These are phyloP conservation scores for Stenogyne calaminthoides DNA, from an alignment of 305 asterid genomes.

Conservation along the genomic window DNA sequence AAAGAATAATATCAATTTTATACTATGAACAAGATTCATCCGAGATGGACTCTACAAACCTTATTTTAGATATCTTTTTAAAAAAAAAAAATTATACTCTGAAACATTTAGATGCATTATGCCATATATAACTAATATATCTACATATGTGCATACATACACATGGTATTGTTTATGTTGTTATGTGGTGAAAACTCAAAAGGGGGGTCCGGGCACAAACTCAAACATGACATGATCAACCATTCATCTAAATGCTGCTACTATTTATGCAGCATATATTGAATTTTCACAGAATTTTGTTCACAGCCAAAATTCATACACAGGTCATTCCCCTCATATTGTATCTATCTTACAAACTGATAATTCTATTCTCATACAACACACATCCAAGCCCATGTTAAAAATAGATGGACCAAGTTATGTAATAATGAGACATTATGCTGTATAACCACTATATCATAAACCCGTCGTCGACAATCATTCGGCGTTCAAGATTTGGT, in stretches of 20 bases:
- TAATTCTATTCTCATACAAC: conserved; percentile 47
- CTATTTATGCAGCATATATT: conserved; percentile 17
- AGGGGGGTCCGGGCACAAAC: not conserved
- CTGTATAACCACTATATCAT: conserved; percentile 27
- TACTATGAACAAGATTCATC: too few relatives aligned
- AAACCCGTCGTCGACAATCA: not conserved
- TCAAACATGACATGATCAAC: not conserved
- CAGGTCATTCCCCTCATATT: conserved; percentile 21
- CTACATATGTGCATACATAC: too few relatives aligned
- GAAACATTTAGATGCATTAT: too few relatives aligned
- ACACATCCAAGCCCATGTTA: conserved; percentile 53
- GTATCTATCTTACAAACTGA: conserved; percentile 43
- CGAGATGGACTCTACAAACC: too few relatives aligned
- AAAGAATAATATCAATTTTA: too few relatives aligned
- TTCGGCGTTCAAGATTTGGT: conserved; percentile 47
- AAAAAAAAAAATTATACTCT: too few relatives aligned
- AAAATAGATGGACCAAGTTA: conserved; percentile 60
- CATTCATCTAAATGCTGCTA: conserved; percentile 12
- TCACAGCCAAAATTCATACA: conserved; percentile 29
- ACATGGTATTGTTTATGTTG: too few relatives aligned
- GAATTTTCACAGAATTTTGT: conserved; percentile 33
- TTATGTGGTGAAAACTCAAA: too few relatives aligned
- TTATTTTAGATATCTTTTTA: too few relatives aligned
- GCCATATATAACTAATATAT: too few relatives aligned
- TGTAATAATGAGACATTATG: conserved; percentile 35